Evolutionary conservation across 352 stramenopile species (phyloP), one percentile per base, ranked within the genome.

Genomic region (Phytophthora palmivora): DNA sequence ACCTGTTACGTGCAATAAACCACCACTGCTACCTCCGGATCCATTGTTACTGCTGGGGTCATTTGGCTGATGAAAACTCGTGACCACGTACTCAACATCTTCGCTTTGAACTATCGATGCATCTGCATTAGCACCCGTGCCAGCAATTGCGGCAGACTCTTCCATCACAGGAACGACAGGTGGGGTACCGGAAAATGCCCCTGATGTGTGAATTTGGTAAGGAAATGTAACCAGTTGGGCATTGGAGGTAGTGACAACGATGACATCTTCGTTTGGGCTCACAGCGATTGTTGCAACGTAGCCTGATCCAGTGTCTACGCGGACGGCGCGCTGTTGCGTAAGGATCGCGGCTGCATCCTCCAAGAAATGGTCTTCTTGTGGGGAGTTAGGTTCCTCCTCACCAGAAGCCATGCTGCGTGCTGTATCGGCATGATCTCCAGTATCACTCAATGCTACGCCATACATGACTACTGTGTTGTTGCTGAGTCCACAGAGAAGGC

Each of bases 401-500:
- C n/a, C 6, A 37, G 61, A 44, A 50, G 66, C 70, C 30, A 61
- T 62, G 59, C 76, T 78, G 3, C 63, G 47, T 8, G 60, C 67
- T 15, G 74, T 58, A 11, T 64, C 64, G 28, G 70, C 64, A n/a
- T 57, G 55, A n/a, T 80, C 52, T 75, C 38, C 52, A 10, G 28
- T 38, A 34, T 66, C 60, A 57, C 14, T 55, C 18, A 74, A 57
- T 2, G 55, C n/a, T n/a, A 92, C 47, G 2, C 53, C 68, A 32
- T 91, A 96, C 50, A 96, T 70, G 39, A 67, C 75, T 30, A 97
- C 72, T 10, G 74, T 85, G 7, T 82, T 76, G 41, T 91, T 82
- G 34, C 85, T 84, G 28, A 88, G 67, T 22, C 88, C 87, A 45
- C 87, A 95, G 32, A 96, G 63, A n/a, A 95, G 46, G 15, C 87